Conservation (phyloP, 73 alveolate species). For the Symbiodinium natans region DNA sequence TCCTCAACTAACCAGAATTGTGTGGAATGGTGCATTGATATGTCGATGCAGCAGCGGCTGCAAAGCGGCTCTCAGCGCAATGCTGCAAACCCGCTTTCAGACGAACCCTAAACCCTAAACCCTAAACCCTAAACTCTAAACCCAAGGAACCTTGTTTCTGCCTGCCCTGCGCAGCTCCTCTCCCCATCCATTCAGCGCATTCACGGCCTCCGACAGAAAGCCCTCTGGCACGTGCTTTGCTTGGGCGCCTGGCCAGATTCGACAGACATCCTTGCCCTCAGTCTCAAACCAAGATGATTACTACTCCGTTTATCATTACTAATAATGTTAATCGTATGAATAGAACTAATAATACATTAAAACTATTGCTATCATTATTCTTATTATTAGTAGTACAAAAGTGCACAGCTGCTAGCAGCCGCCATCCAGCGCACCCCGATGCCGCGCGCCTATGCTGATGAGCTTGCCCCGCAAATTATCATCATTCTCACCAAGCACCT, state of each 20-base stretch:
- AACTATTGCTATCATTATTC: background rate
- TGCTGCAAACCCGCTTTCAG: too few species aligned
- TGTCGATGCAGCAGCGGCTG: too few species aligned
- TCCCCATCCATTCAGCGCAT: constrained; percentile 89
- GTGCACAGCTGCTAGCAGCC: too few species aligned
- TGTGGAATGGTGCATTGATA: too few species aligned
- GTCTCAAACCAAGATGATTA: background rate
- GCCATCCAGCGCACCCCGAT: too few species aligned
- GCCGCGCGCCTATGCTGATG: constrained; percentile 42
- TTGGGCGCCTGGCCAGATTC: constrained; percentile 43
- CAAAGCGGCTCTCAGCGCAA: too few species aligned
- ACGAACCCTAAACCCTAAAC: too few species aligned
- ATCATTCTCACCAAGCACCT: constrained; percentile 82
- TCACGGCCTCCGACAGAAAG: constrained; percentile 82
- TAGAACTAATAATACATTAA: background rate
- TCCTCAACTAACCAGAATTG: too few species aligned
- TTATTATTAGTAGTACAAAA: too few species aligned
- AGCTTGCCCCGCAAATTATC: constrained; percentile 86
- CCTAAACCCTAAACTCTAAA: too few species aligned
- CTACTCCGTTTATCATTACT: background rate
- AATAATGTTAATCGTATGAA: background rate
- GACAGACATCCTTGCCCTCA: background rate
- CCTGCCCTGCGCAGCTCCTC: too few species aligned
- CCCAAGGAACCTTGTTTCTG: too few species aligned
- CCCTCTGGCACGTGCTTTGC: constrained; percentile 92